These are phyloP conservation scores for Amanita phalloides DNA, from an alignment of 768 basidiomycete genomes.

Conservation along the genomic window DNA sequence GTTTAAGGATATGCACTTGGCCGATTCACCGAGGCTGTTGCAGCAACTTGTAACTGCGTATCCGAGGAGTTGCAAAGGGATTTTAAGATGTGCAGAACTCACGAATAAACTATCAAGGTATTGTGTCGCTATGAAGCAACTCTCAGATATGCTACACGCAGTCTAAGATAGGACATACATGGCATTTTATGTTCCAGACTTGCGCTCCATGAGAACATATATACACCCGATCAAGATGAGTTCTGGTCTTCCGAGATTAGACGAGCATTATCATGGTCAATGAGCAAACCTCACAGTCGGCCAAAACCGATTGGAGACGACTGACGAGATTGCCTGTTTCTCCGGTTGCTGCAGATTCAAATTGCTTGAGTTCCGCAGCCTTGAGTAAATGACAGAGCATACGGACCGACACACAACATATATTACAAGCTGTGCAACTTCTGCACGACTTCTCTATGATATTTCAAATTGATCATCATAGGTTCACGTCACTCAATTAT, in stretches of 20 bases:
- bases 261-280: neutral
- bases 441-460: neutral
- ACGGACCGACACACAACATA: no score
- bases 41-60: neutral
- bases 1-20: neutral
- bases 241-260: neutral
- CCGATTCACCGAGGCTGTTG: conserved; percentile 4
- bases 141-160: conserved; percentile 1
- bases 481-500: neutral
- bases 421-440: neutral
- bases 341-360: no score
- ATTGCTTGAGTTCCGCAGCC: neutral
- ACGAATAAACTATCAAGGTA: neutral
- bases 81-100: neutral
- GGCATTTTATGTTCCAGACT: neutral
- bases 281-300: neutral
- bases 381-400: no score
- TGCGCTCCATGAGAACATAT: neutral
- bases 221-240: neutral
- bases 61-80: conserved; percentile 4
- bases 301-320: no score
- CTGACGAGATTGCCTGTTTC: no score
- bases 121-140: conserved; percentile 1
- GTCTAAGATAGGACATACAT: neutral
- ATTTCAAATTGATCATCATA: neutral